phyloP scores from a whole-genome alignment of 1,284 basidiomycete species.

The Trichosporon sp. region DNA sequence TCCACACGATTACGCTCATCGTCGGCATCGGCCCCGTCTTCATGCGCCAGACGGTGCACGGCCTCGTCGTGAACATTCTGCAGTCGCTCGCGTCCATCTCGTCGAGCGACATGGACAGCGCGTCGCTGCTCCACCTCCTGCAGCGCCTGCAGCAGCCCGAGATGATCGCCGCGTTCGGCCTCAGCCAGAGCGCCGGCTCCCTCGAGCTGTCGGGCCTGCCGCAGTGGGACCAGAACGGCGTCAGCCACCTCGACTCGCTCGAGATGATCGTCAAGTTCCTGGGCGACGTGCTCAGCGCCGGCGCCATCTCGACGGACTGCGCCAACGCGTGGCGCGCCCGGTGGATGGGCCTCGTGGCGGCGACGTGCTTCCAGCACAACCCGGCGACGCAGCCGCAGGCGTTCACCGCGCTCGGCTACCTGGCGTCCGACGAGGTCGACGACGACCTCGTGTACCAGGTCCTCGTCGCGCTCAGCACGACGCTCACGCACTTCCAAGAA shows the following conservation, averaged over 20 bases:
- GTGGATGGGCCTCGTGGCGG: conserved; percentile 88
- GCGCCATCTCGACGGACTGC: conserved; percentile 62
- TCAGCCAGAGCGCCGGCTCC: conserved; percentile 44
- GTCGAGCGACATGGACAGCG: conserved; percentile 34
- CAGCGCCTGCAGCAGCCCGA: conserved; percentile 59
- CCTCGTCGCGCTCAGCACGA: conserved; percentile 53
- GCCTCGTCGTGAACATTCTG: conserved; percentile 71
- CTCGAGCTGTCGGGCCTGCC: conserved; percentile 21
- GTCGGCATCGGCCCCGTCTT: conserved; percentile 67
- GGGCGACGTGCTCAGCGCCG: conserved; percentile 61
- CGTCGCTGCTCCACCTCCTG: conserved; percentile 54
- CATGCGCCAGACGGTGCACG: conserved; percentile 74
- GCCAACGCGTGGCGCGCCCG: conserved; percentile 88
- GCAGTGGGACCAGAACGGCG: conserved; percentile 56
- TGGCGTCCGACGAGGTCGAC: conserved; percentile 69
- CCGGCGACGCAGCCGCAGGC: conserved; percentile 84
- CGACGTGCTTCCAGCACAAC: conserved; percentile 87
- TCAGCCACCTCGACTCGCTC: conserved; percentile 60
- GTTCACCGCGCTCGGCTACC: conserved; percentile 74
- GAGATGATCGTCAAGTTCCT: conserved; percentile 66
- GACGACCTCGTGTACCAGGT: conserved; percentile 49
- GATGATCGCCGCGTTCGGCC: conserved; percentile 67
- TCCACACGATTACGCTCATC: conserved; percentile 70
- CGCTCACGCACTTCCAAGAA: conserved; percentile 45
- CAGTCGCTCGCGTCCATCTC: conserved; percentile 57